Percentiles rank a stretch among this genome's conserved stretches.
These are phyloP conservation scores for Picea abies DNA, from an alignment of 83 land plant species.

Conservation along the genomic window DNA sequence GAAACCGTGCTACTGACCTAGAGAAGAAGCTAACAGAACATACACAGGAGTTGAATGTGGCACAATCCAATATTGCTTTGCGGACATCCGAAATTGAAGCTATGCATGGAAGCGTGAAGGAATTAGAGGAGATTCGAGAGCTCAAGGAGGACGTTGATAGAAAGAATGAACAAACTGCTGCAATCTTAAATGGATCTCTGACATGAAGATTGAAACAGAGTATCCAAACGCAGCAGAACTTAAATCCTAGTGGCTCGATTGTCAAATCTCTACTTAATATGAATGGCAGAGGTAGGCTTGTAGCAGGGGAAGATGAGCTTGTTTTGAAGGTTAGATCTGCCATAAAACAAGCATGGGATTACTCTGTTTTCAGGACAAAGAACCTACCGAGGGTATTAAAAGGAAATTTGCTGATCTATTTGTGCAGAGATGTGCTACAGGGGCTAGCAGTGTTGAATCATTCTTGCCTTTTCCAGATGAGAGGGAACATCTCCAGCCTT, in stretches of 20 bases:
- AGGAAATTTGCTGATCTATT: too few species aligned
- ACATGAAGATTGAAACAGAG: background rate
- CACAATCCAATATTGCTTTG: slow-evolving; percentile 22
- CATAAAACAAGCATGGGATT: too few species aligned
- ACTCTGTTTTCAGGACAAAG: too few species aligned
- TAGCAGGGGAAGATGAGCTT: slow-evolving; percentile 62
- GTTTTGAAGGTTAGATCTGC: too few species aligned
- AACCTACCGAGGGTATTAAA: too few species aligned
- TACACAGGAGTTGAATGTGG: slow-evolving; percentile 38
- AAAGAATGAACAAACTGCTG: slow-evolving; percentile 31
- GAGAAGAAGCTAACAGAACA: slow-evolving; percentile 46
- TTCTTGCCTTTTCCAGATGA: too few species aligned
- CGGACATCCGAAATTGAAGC: slow-evolving; percentile 36
- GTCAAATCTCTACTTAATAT: background rate
- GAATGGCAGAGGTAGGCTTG: slow-evolving; percentile 34
- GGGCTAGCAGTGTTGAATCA: too few species aligned
- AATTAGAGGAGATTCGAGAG: slow-evolving; percentile 47
- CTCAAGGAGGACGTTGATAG: slow-evolving; percentile 43
- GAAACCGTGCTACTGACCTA: slow-evolving; percentile 30
- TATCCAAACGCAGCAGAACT: background rate
- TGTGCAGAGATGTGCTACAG: too few species aligned
- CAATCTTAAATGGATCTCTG: slow-evolving; percentile 18
- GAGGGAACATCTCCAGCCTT: too few species aligned
- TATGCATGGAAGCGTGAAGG: slow-evolving; percentile 29
- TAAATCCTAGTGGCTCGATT: background rate